A percentile compares a stretch with the other conserved stretches of the same genome.
phyloP scores from a whole-genome alignment of 2,329 filamentous ascomycete genomes.

The Neofusicoccum cordaticola region DNA sequence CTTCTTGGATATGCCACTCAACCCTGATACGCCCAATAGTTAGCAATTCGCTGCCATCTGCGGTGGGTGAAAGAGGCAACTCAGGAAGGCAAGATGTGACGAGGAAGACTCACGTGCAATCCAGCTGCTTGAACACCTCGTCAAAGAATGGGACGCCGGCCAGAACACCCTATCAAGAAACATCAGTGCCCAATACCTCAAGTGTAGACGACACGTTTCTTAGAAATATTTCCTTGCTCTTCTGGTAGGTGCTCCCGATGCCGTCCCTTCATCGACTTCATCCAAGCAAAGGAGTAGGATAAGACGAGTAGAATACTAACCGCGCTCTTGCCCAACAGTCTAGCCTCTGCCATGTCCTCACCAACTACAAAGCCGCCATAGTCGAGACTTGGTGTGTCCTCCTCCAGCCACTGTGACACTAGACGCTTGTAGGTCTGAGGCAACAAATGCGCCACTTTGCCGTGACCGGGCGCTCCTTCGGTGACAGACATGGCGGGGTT shows the following conservation, averaged over 20 bases:
- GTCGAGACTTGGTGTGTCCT: conserved; percentile 95
- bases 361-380: conserved; percentile 97
- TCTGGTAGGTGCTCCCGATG: not conserved
- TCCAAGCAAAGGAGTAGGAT: not conserved
- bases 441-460: conserved; percentile 69
- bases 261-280: not conserved
- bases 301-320: conserved; percentile 30
- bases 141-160: conserved; percentile 94
- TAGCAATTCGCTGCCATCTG: not conserved
- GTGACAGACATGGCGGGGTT: conserved; percentile 21
- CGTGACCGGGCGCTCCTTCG: conserved; percentile 57
- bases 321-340: conserved; percentile 57
- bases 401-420: conserved; percentile 82
- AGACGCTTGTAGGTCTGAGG: conserved; percentile 80
- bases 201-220: not conserved
- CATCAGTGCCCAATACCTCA: not conserved
- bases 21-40: conserved; percentile 50
- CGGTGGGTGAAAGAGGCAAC: too few relatives aligned
- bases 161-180: conserved; percentile 62
- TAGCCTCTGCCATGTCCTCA: conserved; percentile 52
- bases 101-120: conserved; percentile 61
- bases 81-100: too few relatives aligned
- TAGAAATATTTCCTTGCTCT: not conserved
- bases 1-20: conserved; percentile 81
- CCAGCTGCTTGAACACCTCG: conserved; percentile 86